Evolutionary conservation across 2,329 filamentous ascomycete species (phyloP).

Genomic region (Penicillium sp.): DNA sequence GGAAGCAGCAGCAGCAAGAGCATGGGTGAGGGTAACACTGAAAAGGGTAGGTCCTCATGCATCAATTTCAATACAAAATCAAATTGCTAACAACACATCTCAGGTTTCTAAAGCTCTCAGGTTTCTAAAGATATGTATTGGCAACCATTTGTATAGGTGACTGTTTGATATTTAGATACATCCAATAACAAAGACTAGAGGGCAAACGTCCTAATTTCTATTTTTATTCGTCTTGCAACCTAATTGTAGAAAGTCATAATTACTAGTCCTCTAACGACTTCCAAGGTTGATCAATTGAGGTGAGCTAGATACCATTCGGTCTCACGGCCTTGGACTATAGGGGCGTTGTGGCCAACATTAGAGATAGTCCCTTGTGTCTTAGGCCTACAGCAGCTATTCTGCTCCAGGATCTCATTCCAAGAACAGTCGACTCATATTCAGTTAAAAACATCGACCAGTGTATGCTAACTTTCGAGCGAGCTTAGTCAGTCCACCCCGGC

Average conservation of each 20-base stretch:
- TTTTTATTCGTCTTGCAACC: not conserved
- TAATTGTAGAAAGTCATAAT: not conserved
- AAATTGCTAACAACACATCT: not conserved
- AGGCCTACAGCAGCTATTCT: not conserved
- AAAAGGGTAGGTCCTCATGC: slow-evolving; percentile 47
- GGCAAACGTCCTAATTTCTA: not conserved
- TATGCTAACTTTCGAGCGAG: not conserved
- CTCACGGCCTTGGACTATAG: too few species aligned
- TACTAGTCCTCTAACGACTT: not conserved
- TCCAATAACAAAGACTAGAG: not conserved
- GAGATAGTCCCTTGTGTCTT: not conserved
- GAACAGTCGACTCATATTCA: not conserved
- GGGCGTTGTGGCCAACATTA: too few species aligned
- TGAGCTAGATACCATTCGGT: too few species aligned
- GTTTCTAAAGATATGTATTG: not conserved
- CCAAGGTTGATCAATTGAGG: too few species aligned
- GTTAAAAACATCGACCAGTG: too few species aligned
- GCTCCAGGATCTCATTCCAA: too few species aligned
- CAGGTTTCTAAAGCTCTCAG: slow-evolving; percentile 5
- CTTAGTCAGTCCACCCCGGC: too few species aligned
- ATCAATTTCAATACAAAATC: not conserved
- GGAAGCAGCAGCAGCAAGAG: slow-evolving; percentile 85
- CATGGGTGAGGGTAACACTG: slow-evolving; percentile 94
- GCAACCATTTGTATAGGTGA: not conserved
- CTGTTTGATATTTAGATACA: not conserved